phyloP scores from a whole-genome alignment of 2,329 filamentous ascomycete species.

The Macrophomina phaseolina region DNA sequence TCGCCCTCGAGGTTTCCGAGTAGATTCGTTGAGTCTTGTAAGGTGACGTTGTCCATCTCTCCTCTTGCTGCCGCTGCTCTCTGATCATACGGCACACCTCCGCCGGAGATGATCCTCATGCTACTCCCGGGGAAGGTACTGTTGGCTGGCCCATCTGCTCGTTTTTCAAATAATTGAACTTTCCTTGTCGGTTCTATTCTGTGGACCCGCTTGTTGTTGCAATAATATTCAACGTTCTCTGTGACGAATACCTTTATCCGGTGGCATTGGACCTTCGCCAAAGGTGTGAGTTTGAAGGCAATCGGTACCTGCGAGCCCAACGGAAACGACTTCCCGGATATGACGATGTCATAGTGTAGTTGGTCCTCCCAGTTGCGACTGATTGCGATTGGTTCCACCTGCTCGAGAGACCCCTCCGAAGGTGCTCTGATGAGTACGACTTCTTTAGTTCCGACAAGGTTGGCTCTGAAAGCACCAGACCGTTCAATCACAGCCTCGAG shows the following conservation, averaged over 20 bases:
- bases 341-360: constrained; percentile 93
- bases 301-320: constrained; percentile 88
- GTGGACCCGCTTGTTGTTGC: constrained; percentile 81
- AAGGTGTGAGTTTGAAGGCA: constrained; percentile 88
- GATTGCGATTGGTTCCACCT: constrained; percentile 91
- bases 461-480: constrained; percentile 87
- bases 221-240: constrained; percentile 91
- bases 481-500: constrained; percentile 84
- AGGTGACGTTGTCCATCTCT: constrained; percentile 54
- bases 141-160: constrained; percentile 76
- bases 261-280: constrained; percentile 93
- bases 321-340: constrained; percentile 93
- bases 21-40: constrained; percentile 68
- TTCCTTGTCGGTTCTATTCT: constrained; percentile 84
- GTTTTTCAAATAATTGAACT: constrained; percentile 85
- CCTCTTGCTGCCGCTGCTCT: constrained; percentile 62
- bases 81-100: constrained; percentile 73
- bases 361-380: constrained; percentile 95
- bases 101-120: constrained; percentile 77
- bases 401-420: constrained; percentile 85
- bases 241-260: constrained; percentile 90
- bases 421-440: constrained; percentile 84
- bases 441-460: constrained; percentile 81
- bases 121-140: constrained; percentile 77
- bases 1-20: constrained; percentile 81